phyloP scores from a whole-genome alignment of 805 yeast genomes.

The Lipomyces yamadae region DNA sequence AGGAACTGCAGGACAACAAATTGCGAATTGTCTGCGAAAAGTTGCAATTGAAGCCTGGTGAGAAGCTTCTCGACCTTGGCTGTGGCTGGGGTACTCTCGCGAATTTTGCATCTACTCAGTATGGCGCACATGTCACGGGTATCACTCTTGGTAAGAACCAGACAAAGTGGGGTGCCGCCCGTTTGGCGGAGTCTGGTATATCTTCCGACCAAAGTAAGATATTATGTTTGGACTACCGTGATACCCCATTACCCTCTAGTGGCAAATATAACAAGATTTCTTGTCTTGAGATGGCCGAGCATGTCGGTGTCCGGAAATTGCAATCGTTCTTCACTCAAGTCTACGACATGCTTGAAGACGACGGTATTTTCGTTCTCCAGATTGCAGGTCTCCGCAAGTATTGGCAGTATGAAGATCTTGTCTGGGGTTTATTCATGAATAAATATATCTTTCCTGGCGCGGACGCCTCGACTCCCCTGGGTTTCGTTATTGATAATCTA shows the following conservation, averaged over 20 bases:
- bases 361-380: conserved; percentile 84
- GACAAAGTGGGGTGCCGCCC: conserved; percentile 83
- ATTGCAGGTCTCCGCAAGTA: conserved; percentile 87
- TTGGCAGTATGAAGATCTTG: conserved; percentile 93
- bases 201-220: conserved; percentile 70
- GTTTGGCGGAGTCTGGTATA: conserved; percentile 71
- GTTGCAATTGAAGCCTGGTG: conserved; percentile 73
- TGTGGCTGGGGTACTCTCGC: conserved; percentile 98
- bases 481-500: conserved; percentile 74
- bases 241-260: conserved; percentile 72
- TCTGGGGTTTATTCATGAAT: conserved; percentile 96
- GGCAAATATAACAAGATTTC: conserved; percentile 81
- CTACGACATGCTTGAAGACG: conserved; percentile 86
- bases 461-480: conserved; percentile 92
- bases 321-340: conserved; percentile 77
- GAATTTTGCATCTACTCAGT: conserved; percentile 76
- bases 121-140: conserved; percentile 88
- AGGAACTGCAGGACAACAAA: conserved; percentile 82
- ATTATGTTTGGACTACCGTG: conserved; percentile 87
- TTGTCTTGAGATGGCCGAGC: conserved; percentile 94
- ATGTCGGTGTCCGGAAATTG: conserved; percentile 89
- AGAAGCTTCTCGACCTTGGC: conserved; percentile 79
- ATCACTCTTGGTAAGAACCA: conserved; percentile 88
- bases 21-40: conserved; percentile 86
- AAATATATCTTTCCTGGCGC: conserved; percentile 97